Evolutionary conservation across 2,329 filamentous ascomycete species (phyloP).

Genomic region (Fusarium chuoi): DNA sequence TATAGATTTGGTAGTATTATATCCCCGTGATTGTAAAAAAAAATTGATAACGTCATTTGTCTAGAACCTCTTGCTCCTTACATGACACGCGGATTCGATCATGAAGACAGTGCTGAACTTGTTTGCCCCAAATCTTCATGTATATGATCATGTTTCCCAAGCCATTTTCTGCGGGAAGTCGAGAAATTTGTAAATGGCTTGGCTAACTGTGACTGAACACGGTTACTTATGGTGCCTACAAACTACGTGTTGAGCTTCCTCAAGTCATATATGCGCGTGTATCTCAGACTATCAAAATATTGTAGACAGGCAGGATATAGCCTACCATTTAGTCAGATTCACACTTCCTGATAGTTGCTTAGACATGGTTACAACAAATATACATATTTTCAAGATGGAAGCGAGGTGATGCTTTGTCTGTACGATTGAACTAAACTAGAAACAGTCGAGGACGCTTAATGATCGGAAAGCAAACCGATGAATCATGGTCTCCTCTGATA

Average conservation of each 20-base stretch:
- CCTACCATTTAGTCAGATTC: background rate
- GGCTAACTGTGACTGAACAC: background rate
- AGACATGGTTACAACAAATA: background rate
- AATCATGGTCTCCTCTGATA: background rate
- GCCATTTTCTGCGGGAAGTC: background rate
- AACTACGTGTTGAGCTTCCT: background rate
- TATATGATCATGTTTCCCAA: background rate
- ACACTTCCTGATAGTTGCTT: background rate
- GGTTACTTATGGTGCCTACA: background rate
- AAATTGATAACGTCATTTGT: background rate
- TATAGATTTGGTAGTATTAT: constrained; percentile 34
- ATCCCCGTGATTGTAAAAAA: constrained; percentile 4
- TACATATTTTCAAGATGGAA: background rate
- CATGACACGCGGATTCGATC: background rate
- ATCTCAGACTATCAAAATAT: background rate
- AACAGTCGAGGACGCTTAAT: background rate
- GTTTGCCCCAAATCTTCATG: background rate
- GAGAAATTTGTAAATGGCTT: background rate
- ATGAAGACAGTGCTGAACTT: background rate
- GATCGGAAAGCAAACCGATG: background rate
- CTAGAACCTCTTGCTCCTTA: background rate
- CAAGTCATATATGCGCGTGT: background rate
- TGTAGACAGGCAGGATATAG: background rate
- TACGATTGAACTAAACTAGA: background rate
- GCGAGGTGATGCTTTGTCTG: background rate